Conservation (phyloP, 1,139 yeast genomes). For the Hansenula sp. region DNA sequence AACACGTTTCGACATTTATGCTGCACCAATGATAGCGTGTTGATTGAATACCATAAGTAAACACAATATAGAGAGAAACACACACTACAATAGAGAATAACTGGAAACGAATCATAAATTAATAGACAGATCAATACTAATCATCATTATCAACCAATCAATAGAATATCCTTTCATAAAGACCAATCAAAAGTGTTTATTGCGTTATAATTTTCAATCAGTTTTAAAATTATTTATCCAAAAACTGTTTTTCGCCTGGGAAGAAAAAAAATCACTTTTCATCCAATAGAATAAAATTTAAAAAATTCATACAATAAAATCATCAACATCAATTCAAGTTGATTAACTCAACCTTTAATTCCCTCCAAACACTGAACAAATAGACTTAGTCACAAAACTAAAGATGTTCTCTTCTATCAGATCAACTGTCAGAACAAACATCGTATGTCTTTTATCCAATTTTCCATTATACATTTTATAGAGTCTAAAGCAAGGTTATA, state of each 20-base stretch:
- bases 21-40: constrained; percentile 3
- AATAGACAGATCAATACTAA: no score
- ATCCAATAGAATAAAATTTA: constrained; percentile 4
- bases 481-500: no score
- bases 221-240: no score
- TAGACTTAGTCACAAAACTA: background rate
- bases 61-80: no score
- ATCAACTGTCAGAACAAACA: constrained; percentile 25
- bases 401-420: constrained; percentile 25
- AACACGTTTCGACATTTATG: constrained; percentile 1
- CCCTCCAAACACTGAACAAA: background rate
- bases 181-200: no score
- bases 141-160: no score
- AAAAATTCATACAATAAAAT: constrained; percentile 2
- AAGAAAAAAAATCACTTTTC: background rate
- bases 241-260: background rate
- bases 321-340: constrained; percentile 1
- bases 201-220: no score
- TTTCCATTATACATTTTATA: no score
- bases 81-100: no score
- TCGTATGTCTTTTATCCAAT: constrained; percentile 20
- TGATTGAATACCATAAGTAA: background rate
- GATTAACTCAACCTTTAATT: background rate
- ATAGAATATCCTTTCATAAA: no score
- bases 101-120: no score